A percentile compares a stretch with the other conserved stretches of the same genome.
Conservation (phyloP, 768 basidiomycete genomes). For the Tylopilus sp. region DNA sequence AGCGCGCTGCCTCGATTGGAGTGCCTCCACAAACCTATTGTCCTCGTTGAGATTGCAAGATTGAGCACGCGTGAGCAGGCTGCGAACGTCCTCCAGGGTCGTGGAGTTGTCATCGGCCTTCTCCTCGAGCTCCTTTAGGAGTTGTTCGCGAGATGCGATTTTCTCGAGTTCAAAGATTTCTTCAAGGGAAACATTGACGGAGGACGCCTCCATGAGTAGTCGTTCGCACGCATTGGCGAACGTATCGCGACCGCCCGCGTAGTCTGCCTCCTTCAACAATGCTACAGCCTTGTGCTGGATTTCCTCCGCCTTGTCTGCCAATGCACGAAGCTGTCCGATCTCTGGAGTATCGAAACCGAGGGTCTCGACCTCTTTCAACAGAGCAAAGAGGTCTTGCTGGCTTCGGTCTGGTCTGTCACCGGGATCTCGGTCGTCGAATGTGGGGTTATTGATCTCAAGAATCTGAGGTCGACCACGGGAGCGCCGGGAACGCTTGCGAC, state of each 20-base stretch:
- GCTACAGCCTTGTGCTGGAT: slow-evolving; percentile 52
- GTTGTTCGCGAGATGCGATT: slow-evolving; percentile 75
- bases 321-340: slow-evolving; percentile 49
- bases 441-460: slow-evolving; percentile 38
- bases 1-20: slow-evolving; percentile 60
- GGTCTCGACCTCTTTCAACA: slow-evolving; percentile 68
- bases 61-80: slow-evolving; percentile 66
- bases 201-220: slow-evolving; percentile 64
- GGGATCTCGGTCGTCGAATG: slow-evolving; percentile 44
- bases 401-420: slow-evolving; percentile 69
- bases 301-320: slow-evolving; percentile 64
- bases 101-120: slow-evolving; percentile 63
- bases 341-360: slow-evolving; percentile 87
- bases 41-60: slow-evolving; percentile 62
- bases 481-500: slow-evolving; percentile 69
- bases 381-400: slow-evolving; percentile 63
- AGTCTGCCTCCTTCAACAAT: slow-evolving; percentile 44
- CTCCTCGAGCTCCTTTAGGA: slow-evolving; percentile 72
- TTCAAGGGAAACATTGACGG: slow-evolving; percentile 80
- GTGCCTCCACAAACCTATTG: slow-evolving; percentile 59
- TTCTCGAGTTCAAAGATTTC: slow-evolving; percentile 76
- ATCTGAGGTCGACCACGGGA: slow-evolving; percentile 52
- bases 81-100: slow-evolving; percentile 74
- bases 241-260: slow-evolving; percentile 47
- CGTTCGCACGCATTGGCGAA: slow-evolving; percentile 70